A percentile compares a stretch with the other conserved stretches of the same genome.
These are phyloP conservation scores for Phytophthora fragariae DNA, from an alignment of 352 stramenopile species.

Conservation along the genomic window DNA sequence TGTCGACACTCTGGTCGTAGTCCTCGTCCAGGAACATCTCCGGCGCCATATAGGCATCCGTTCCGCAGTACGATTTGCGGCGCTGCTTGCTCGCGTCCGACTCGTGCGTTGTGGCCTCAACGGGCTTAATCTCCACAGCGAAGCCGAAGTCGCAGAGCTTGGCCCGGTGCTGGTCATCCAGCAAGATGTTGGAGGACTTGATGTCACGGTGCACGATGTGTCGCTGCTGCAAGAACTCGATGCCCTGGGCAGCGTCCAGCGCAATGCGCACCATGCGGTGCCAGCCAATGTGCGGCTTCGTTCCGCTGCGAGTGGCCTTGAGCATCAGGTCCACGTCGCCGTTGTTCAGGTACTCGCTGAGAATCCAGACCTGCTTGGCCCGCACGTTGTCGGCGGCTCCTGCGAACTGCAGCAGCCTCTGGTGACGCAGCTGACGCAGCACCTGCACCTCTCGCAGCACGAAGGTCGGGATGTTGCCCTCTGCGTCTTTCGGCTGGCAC, in stretches of 20 bases:
- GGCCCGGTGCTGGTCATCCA: constrained; percentile 72
- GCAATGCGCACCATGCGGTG: constrained; percentile 66
- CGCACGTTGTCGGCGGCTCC: constrained; percentile 75
- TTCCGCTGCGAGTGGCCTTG: constrained; percentile 58
- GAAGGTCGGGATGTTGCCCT: constrained; percentile 75
- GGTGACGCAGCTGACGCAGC: constrained; percentile 68
- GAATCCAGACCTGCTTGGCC: constrained; percentile 83
- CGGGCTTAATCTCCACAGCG: constrained; percentile 68
- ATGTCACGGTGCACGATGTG: constrained; percentile 88
- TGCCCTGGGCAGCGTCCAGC: constrained; percentile 86
- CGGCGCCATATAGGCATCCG: constrained; percentile 86
- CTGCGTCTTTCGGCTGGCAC: constrained; percentile 82
- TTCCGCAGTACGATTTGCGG: constrained; percentile 89
- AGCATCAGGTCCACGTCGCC: constrained; percentile 80
- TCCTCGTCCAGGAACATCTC: constrained; percentile 89
- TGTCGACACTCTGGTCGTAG: constrained; percentile 87
- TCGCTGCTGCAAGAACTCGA: constrained; percentile 95
- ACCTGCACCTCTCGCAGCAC: constrained; percentile 84
- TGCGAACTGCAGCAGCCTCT: constrained; percentile 80
- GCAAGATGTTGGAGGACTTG: constrained; percentile 90
- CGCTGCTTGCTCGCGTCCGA: constrained; percentile 48
- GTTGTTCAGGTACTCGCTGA: constrained; percentile 83
- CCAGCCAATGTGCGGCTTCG: constrained; percentile 68
- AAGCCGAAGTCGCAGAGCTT: constrained; percentile 91
- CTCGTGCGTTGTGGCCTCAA: constrained; percentile 38